phyloP scores from a whole-genome alignment of 768 basidiomycete genomes.

The Panellus pusillus region DNA sequence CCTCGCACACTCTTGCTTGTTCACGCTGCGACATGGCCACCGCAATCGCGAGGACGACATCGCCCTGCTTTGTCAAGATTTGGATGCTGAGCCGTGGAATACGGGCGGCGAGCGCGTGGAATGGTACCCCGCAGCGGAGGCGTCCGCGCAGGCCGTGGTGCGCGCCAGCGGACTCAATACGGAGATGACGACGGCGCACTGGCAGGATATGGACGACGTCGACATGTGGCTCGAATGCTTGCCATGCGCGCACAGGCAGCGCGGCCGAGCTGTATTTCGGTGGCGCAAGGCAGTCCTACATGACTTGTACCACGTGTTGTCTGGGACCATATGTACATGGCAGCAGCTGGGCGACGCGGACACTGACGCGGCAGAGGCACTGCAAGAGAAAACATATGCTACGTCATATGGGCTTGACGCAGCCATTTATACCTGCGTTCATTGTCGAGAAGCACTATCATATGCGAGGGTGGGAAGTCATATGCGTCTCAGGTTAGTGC shows the following conservation, averaged over 20 bases:
- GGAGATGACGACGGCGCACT: constrained; percentile 17
- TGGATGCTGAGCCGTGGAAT: constrained; percentile 26
- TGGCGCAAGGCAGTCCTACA: constrained; percentile 28
- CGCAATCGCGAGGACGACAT: constrained; percentile 26
- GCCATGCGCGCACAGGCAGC: constrained; percentile 18
- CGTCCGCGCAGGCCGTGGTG: constrained; percentile 20
- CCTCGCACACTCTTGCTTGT: constrained; percentile 26
- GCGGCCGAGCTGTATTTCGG: constrained; percentile 22
- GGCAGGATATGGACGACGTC: constrained; percentile 23
- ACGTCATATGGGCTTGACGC: background rate
- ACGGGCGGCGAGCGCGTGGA: constrained; percentile 16
- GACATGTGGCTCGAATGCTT: constrained; percentile 25
- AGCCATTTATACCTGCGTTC: constrained; percentile 17
- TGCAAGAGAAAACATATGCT: constrained; percentile 12
- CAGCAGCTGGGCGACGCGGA: constrained; percentile 15
- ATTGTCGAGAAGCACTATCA: constrained; percentile 16
- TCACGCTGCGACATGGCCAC: constrained; percentile 22
- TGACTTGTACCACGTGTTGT: constrained; percentile 22
- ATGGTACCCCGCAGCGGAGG: constrained; percentile 17
- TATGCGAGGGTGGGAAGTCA: constrained; percentile 16
- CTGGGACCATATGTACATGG: constrained; percentile 17
- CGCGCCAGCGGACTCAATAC: constrained; percentile 18
- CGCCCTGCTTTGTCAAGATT: constrained; percentile 15
- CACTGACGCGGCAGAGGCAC: constrained; percentile 17
- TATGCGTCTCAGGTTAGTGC: constrained; percentile 15